Conservation (phyloP, 257 asterid genomes). For the Ocimum tenuiflorum region DNA sequence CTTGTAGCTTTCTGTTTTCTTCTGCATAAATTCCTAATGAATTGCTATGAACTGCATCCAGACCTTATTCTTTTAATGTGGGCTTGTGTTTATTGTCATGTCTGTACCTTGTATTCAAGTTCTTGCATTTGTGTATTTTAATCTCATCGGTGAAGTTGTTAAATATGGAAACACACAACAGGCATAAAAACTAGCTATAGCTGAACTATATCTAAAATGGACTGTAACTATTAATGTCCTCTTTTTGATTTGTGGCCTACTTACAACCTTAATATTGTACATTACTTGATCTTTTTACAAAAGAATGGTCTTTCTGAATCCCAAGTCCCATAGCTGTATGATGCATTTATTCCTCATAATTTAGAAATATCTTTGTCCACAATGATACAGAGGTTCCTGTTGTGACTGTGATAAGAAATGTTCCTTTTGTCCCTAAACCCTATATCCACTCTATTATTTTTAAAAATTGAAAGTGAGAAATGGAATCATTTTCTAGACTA, state of each 20-base stretch:
- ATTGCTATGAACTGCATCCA: no score
- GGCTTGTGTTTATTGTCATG: background rate
- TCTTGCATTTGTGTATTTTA: background rate
- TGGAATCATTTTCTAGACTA: slow-evolving; percentile 1
- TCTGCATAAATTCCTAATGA: slow-evolving; percentile 14
- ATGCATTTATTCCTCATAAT: background rate
- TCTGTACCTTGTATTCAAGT: background rate
- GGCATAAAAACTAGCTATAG: no score
- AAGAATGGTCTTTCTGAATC: background rate
- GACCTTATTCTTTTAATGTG: no score
- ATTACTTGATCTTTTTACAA: no score
- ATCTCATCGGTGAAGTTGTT: no score
- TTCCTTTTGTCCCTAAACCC: slow-evolving; percentile 5
- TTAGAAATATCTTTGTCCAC: background rate
- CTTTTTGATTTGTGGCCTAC: no score
- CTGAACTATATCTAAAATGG: no score
- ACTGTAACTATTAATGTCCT: no score
- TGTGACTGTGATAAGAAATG: background rate
- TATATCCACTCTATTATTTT: background rate
- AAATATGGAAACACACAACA: no score
- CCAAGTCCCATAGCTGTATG: background rate
- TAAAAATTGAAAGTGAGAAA: background rate
- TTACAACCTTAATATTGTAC: no score
- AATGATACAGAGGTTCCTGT: slow-evolving; percentile 6
- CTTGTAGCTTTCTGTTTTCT: slow-evolving; percentile 6